A percentile compares a stretch with the other conserved stretches of the same genome.
Conservation (phyloP, 768 basidiomycete species). For the Termitomyces heimii region DNA sequence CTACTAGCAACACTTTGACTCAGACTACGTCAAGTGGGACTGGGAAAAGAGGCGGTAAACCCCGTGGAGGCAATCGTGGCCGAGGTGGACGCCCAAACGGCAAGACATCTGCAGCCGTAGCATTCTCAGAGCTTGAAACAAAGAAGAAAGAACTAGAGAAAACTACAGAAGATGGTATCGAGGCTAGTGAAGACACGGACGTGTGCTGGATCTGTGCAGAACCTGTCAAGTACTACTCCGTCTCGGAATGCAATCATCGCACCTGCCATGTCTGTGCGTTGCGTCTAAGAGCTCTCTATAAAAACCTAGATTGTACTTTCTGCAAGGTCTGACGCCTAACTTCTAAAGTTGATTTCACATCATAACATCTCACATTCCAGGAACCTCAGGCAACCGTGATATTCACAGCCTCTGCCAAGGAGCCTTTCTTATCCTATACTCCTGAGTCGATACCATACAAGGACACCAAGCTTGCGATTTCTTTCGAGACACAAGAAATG, state of each 20-base stretch:
- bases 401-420: slow-evolving; percentile 64
- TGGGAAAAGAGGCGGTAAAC: slow-evolving; percentile 11
- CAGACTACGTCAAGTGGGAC: slow-evolving; percentile 5
- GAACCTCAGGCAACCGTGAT: slow-evolving; percentile 70
- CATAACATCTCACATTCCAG: slow-evolving; percentile 26
- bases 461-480: slow-evolving; percentile 69
- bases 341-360: background rate
- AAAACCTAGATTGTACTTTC: slow-evolving; percentile 90
- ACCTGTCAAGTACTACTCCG: slow-evolving; percentile 82
- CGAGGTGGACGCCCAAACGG: slow-evolving; percentile 9
- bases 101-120: background rate
- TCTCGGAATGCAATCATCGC: slow-evolving; percentile 88
- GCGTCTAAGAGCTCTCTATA: slow-evolving; percentile 86
- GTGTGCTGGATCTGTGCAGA: slow-evolving; percentile 96
- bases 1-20: background rate
- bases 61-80: slow-evolving; percentile 9
- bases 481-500: slow-evolving; percentile 87
- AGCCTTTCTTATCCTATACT: slow-evolving; percentile 52
- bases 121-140: background rate
- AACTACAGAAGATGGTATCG: slow-evolving; percentile 1
- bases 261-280: slow-evolving; percentile 95
- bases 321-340: slow-evolving; percentile 67
- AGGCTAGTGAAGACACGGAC: slow-evolving; percentile 28
- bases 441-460: slow-evolving; percentile 54
- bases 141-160: background rate